Evolutionary conservation across 2,329 filamentous ascomycete species (phyloP).

Genomic region (Cordyceps cateniannulata): DNA sequence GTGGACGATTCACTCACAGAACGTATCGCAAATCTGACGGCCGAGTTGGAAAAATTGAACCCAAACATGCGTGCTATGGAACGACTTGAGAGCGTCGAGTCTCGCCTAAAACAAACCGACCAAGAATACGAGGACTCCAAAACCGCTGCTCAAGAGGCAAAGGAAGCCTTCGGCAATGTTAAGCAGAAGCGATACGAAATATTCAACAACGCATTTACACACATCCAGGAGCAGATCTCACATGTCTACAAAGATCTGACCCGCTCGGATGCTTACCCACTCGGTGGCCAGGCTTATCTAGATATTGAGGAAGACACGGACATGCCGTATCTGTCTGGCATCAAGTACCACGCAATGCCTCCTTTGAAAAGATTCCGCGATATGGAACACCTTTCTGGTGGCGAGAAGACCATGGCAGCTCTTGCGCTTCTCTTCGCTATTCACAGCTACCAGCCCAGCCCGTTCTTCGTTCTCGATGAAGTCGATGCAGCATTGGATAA

Average conservation of each 20-base stretch:
- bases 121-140: conserved; percentile 85
- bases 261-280: conserved; percentile 78
- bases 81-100: conserved; percentile 78
- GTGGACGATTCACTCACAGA: conserved; percentile 72
- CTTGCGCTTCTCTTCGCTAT: conserved; percentile 95
- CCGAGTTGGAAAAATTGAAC: conserved; percentile 86
- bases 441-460: conserved; percentile 89
- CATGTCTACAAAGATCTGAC: conserved; percentile 95
- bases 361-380: conserved; percentile 97
- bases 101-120: conserved; percentile 75
- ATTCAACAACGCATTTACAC: conserved; percentile 90
- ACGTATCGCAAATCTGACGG: conserved; percentile 65
- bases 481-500: conserved; percentile 98
- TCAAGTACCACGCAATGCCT: conserved; percentile 99
- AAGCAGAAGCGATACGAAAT: conserved; percentile 79
- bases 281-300: conserved; percentile 84
- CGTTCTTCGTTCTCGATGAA: conserved; percentile 97
- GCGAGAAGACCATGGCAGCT: conserved; percentile 98
- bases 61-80: conserved; percentile 96
- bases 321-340: conserved; percentile 88
- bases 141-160: conserved; percentile 63
- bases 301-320: conserved; percentile 93
- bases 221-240: conserved; percentile 92
- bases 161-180: conserved; percentile 75
- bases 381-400: conserved; percentile 96